Conservation (phyloP, 495 filamentous ascomycete species). For the Ascobolus immersus region DNA sequence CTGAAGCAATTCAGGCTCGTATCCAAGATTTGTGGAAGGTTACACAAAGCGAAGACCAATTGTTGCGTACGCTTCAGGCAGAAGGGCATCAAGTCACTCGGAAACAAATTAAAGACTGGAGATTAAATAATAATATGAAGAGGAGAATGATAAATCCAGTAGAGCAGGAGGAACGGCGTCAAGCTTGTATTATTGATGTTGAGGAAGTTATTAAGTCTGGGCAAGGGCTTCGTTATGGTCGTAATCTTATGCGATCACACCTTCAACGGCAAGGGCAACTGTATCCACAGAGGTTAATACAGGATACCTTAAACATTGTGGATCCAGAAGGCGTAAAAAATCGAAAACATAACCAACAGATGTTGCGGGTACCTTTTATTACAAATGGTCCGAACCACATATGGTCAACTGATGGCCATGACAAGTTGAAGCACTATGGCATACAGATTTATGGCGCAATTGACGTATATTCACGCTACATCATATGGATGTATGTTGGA, state of each 20-base stretch:
- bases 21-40: neutral
- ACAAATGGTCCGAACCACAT: neutral
- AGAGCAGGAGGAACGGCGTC: neutral
- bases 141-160: neutral
- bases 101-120: no score
- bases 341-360: neutral
- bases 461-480: constrained; percentile 1
- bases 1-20: no score
- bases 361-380: neutral
- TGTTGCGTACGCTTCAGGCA: neutral
- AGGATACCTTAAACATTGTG: neutral
- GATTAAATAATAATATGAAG: no score
- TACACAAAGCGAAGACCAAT: neutral
- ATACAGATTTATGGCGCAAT: constrained; percentile 4
- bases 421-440: constrained; percentile 1
- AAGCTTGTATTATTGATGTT: neutral
- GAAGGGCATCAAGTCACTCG: neutral
- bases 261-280: neutral
- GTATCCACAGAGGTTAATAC: neutral
- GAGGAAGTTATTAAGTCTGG: neutral
- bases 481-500: constrained; percentile 1
- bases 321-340: constrained; percentile 1
- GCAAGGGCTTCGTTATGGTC: neutral
- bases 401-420: constrained; percentile 5
- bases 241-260: neutral